Percentiles rank a stretch among this genome's conserved stretches.
phyloP scores from a whole-genome alignment of 169 alveolate genomes.

The Eimeria brunetti region DNA sequence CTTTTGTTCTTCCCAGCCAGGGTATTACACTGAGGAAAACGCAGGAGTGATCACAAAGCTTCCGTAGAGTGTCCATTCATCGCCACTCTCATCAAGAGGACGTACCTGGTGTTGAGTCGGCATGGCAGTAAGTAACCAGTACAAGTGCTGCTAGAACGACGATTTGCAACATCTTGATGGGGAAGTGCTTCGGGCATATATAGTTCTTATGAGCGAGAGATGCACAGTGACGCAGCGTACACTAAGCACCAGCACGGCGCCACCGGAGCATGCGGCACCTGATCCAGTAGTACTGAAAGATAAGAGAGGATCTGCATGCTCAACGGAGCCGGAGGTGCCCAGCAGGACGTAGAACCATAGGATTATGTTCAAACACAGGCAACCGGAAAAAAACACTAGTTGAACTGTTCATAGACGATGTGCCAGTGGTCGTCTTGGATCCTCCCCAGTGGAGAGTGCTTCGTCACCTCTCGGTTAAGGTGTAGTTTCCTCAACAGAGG shows the following conservation, averaged over 20 bases:
- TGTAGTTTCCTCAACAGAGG: background rate
- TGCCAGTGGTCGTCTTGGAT: background rate
- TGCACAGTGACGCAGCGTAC: background rate
- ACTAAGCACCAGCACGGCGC: background rate
- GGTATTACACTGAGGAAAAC: background rate
- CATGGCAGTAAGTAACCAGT: conserved; percentile 31
- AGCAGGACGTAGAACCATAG: background rate
- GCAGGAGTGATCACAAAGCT: background rate
- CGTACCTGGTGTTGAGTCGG: conserved; percentile 44
- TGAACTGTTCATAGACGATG: background rate
- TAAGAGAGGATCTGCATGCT: background rate
- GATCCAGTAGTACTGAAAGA: background rate
- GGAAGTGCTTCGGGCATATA: background rate
- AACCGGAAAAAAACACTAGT: background rate
- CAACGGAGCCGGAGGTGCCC: background rate
- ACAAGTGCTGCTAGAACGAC: background rate
- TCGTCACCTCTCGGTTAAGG: background rate
- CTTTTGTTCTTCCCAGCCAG: background rate
- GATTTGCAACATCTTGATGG: background rate
- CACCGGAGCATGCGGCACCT: background rate
- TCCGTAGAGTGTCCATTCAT: background rate
- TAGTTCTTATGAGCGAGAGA: background rate
- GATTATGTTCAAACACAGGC: background rate
- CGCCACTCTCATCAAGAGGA: background rate
- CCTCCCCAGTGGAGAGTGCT: background rate